Evolutionary conservation across 495 filamentous ascomycete species (phyloP).

Genomic region (Daldinia loculata): DNA sequence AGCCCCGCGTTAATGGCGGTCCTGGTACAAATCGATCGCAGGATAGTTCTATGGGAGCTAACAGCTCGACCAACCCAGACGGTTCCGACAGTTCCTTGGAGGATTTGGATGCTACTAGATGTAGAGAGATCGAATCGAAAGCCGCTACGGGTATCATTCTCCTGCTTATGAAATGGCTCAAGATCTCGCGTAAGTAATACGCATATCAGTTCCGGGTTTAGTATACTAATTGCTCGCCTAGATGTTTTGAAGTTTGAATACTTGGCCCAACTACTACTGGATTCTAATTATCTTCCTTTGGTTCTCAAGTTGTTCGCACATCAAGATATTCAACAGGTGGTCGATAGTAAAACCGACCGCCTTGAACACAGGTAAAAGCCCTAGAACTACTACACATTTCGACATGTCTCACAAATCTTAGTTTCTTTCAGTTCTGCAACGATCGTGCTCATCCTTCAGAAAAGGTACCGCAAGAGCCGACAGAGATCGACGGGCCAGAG

Average conservation of each 20-base stretch:
- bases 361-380: slow-evolving; percentile 78
- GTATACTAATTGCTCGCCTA: slow-evolving; percentile 53
- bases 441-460: slow-evolving; percentile 49
- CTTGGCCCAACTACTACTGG: slow-evolving; percentile 87
- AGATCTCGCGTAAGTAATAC: slow-evolving; percentile 79
- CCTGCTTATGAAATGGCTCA: slow-evolving; percentile 94
- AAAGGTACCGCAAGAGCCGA: slow-evolving; percentile 30
- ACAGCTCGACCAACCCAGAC: slow-evolving; percentile 49
- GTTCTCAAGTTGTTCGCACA: slow-evolving; percentile 91
- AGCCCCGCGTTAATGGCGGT: slow-evolving; percentile 49
- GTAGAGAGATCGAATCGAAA: slow-evolving; percentile 87
- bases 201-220: background rate
- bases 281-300: slow-evolving; percentile 92
- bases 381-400: background rate
- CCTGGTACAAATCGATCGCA: slow-evolving; percentile 43
- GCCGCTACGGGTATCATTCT: slow-evolving; percentile 87
- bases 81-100: slow-evolving; percentile 60
- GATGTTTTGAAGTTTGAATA: slow-evolving; percentile 97
- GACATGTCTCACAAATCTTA: slow-evolving; percentile 47
- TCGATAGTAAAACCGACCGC: slow-evolving; percentile 85
- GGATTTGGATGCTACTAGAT: slow-evolving; percentile 80
- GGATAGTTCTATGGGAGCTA: slow-evolving; percentile 44
- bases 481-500: slow-evolving; percentile 40
- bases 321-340: slow-evolving; percentile 86
- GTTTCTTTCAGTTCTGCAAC: slow-evolving; percentile 91